phyloP scores from a whole-genome alignment of 2,329 filamentous ascomycete species.

The Beauveria sp. region DNA sequence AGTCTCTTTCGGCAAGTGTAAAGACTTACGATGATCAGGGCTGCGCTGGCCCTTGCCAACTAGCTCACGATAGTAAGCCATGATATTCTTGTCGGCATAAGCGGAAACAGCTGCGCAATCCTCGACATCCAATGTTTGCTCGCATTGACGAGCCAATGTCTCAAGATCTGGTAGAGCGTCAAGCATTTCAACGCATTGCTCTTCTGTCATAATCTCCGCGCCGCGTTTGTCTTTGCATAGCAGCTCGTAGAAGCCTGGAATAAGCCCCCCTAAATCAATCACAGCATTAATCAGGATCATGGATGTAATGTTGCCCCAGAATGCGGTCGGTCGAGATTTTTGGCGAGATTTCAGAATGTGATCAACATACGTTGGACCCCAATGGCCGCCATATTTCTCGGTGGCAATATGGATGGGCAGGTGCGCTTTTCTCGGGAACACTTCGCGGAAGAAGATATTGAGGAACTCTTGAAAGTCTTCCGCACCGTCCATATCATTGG shows the following conservation, averaged over 20 bases:
- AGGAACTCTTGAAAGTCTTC: slow-evolving; percentile 42
- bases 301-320: slow-evolving; percentile 59
- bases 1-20: slow-evolving; percentile 24
- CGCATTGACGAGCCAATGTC: slow-evolving; percentile 51
- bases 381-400: slow-evolving; percentile 29
- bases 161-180: slow-evolving; percentile 36
- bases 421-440: slow-evolving; percentile 31
- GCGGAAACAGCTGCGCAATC: slow-evolving; percentile 48
- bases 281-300: slow-evolving; percentile 15
- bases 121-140: slow-evolving; percentile 76
- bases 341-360: slow-evolving; percentile 15
- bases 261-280: slow-evolving; percentile 11
- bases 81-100: background rate
- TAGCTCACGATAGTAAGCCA: slow-evolving; percentile 31
- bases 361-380: slow-evolving; percentile 25
- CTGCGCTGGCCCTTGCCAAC: slow-evolving; percentile 31
- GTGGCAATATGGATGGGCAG: slow-evolving; percentile 38
- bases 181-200: slow-evolving; percentile 21
- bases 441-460: slow-evolving; percentile 36
- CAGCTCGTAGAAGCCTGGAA: slow-evolving; percentile 13
- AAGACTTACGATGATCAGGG: slow-evolving; percentile 34
- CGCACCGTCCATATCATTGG: slow-evolving; percentile 34
- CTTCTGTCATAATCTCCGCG: slow-evolving; percentile 15
- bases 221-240: slow-evolving; percentile 12
- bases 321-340: slow-evolving; percentile 11